phyloP scores from a whole-genome alignment of 345 rosid species.

The Draba incana region DNA sequence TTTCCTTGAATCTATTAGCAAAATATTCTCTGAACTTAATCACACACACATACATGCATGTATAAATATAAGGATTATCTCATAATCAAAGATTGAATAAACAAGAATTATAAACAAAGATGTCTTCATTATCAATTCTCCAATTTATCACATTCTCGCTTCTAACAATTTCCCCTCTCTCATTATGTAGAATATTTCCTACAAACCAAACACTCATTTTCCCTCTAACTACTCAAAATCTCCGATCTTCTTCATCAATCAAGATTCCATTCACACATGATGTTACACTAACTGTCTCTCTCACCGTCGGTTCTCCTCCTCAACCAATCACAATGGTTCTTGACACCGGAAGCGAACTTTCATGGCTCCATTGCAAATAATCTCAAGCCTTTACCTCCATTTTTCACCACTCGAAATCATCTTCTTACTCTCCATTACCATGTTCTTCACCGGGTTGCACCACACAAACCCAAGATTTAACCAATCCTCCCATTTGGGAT shows the following conservation, averaged over 20 bases:
- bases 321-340: slow-evolving; percentile 68
- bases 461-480: slow-evolving; percentile 55
- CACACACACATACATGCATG: not conserved
- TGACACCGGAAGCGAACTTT: slow-evolving; percentile 80
- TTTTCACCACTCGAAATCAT: slow-evolving; percentile 52
- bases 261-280: slow-evolving; percentile 57
- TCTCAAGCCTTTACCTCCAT: slow-evolving; percentile 37
- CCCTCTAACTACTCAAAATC: slow-evolving; percentile 49
- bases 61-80: not conserved
- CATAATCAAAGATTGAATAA: not conserved
- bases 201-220: slow-evolving; percentile 48
- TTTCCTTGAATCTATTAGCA: not conserved
- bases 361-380: slow-evolving; percentile 68
- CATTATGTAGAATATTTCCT: slow-evolving; percentile 38
- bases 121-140: slow-evolving; percentile 23
- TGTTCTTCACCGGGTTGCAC: slow-evolving; percentile 56
- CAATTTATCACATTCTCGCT: slow-evolving; percentile 27
- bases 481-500: slow-evolving; percentile 56
- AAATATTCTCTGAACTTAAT: not conserved
- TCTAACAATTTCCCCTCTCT: slow-evolving; percentile 34
- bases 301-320: slow-evolving; percentile 69
- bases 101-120: not conserved
- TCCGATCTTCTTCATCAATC: slow-evolving; percentile 33
- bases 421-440: slow-evolving; percentile 50
- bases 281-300: slow-evolving; percentile 63